Percentiles rank a stretch among this genome's conserved stretches.
phyloP scores from a whole-genome alignment of 169 alveolate genomes.

The Eimeria brunetti region DNA sequence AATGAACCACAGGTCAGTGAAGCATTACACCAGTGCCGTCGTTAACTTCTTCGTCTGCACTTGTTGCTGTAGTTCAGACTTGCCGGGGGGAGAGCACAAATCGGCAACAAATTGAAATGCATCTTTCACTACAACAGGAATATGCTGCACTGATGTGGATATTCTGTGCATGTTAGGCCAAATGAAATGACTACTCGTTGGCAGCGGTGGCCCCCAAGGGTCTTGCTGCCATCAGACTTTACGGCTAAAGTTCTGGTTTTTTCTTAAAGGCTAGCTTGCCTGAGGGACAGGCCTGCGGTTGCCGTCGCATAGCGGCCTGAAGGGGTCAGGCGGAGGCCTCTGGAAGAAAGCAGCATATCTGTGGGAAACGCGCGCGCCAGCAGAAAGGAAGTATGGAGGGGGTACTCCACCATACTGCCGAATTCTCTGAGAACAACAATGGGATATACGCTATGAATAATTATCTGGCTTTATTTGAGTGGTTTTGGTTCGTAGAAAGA shows the following conservation, averaged over 20 bases:
- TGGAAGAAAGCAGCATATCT: constrained; percentile 51
- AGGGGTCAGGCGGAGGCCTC: constrained; percentile 72
- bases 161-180: not conserved
- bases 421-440: constrained; percentile 48
- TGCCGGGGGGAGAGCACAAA: too few relatives aligned
- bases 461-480: too few relatives aligned
- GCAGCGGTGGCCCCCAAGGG: not conserved
- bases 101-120: not conserved
- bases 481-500: too few relatives aligned
- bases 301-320: constrained; percentile 70
- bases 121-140: not conserved
- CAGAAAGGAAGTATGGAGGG: constrained; percentile 68
- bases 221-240: not conserved
- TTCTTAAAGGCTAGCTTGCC: not conserved
- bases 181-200: not conserved
- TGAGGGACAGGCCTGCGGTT: constrained; percentile 67
- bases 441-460: not conserved
- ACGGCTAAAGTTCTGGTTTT: not conserved
- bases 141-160: not conserved
- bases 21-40: not conserved
- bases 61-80: not conserved
- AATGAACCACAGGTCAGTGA: not conserved
- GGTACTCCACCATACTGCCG: constrained; percentile 75
- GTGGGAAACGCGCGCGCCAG: constrained; percentile 73
- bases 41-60: not conserved